These are phyloP conservation scores for Penicillium maclennaniae DNA, from an alignment of 495 filamentous ascomycete genomes.

Conservation along the genomic window DNA sequence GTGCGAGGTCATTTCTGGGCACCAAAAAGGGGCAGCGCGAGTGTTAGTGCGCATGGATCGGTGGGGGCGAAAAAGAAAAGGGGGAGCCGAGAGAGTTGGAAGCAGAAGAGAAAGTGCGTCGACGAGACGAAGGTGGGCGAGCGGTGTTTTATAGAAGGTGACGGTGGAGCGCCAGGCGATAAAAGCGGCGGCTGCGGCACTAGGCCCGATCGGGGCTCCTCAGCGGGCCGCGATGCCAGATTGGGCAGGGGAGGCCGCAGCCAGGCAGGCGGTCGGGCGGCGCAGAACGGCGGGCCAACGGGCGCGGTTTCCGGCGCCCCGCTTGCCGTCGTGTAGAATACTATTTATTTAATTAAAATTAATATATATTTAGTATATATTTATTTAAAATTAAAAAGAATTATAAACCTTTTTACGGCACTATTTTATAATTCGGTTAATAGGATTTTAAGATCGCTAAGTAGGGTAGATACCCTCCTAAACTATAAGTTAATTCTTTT, in stretches of 20 bases:
- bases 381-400: no score
- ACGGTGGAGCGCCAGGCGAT: constrained; percentile 2
- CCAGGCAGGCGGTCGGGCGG: constrained; percentile 10
- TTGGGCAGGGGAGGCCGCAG: constrained; percentile 7
- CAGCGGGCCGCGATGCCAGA: constrained; percentile 1
- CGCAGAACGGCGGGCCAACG: constrained; percentile 6
- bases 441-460: no score
- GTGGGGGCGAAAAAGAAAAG: constrained; percentile 10
- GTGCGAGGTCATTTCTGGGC: no score
- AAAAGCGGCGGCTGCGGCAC: constrained; percentile 7
- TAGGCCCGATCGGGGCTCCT: constrained; percentile 2
- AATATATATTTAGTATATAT: no score
- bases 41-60: neutral
- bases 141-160: constrained; percentile 11
- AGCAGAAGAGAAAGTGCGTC: constrained; percentile 12
- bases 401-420: no score
- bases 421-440: no score
- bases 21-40: constrained; percentile 11
- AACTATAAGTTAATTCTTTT: no score
- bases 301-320: constrained; percentile 14
- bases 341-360: no score
- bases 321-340: constrained; percentile 6
- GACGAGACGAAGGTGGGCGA: constrained; percentile 3
- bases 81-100: neutral
- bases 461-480: no score